Base-by-base conservation (phyloP, 1,284 basidiomycete species). In the Coniferiporia sulphurascens region DNA sequence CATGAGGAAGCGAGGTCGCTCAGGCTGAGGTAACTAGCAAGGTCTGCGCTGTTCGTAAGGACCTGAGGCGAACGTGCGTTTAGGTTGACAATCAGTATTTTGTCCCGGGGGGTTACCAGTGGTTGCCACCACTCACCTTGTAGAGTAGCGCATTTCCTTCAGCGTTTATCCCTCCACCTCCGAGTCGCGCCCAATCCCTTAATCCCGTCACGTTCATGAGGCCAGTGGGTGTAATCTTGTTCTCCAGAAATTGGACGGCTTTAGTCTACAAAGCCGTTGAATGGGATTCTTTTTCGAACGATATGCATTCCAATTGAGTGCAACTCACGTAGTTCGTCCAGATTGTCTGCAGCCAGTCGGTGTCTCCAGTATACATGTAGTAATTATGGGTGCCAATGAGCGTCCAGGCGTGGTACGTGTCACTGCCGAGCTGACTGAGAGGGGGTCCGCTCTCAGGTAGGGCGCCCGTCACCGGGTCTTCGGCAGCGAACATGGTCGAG, bases 391-490 rank as follows among this genome's bases (percentile, higher is more conserved):
- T 71, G n/a, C 76, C 77, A 56, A 78, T 76, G 57, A 79, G 73
- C 17, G 76, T 75, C 77, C 77, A 78, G 9, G 71, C 70, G 62
- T 77, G 76, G 62, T 80, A 80, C 0, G 78, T 80, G 60, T 79
- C 78, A 3, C 74, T 76, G 9, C 78, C 80, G 32, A 72, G 70
- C 64, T 83, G 80, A 59, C 77, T 83, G 15, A 84, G 72, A 0
- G 82, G 82, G 4, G 82, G 82, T 0, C 82, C 82, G 4, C 80
- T 82, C 64, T 83, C 81, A 1, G 81, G 81, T 0, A 84, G 70
- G 0, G 81, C 80, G 17, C 83, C 82, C 0, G 80, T 83, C 10
- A 48, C 65, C 0, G 81, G 77, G 58, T 82, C 74, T 55, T 81
- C 79, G 0, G 72, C 74, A 5, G 80, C 71, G 63, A 84, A 84